These are phyloP conservation scores for Ajuga reptans DNA, from an alignment of 305 asterid species.

Conservation along the genomic window DNA sequence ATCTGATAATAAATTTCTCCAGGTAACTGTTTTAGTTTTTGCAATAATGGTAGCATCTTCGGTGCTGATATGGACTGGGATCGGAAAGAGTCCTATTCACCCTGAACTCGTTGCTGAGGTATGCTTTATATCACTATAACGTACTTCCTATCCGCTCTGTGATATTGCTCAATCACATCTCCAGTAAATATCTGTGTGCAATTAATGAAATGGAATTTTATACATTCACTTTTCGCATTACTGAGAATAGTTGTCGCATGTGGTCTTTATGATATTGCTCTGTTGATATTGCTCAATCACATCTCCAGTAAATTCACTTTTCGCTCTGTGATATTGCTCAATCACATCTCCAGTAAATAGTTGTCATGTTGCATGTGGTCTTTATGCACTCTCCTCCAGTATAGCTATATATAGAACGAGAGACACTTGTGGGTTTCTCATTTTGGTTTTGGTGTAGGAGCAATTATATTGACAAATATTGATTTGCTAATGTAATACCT, in stretches of 20 bases:
- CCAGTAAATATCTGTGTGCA: background rate
- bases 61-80: conserved; percentile 75
- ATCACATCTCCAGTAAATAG: background rate
- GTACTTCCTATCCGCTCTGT: background rate
- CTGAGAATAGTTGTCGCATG: no score
- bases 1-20: conserved; percentile 25
- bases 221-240: background rate
- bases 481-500: background rate
- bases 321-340: background rate
- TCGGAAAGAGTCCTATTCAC: conserved; percentile 51
- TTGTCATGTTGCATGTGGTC: background rate
- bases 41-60: conserved; percentile 61
- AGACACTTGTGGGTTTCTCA: background rate
- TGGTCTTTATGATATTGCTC: no score
- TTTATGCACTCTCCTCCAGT: background rate
- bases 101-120: conserved; percentile 77
- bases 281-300: no score
- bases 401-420: background rate
- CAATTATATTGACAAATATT: background rate
- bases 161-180: background rate
- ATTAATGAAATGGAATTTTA: background rate
- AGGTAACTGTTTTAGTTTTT: conserved; percentile 64
- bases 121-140: conserved; percentile 22
- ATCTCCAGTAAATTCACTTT: no score
- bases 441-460: background rate